Base-by-base conservation (phyloP, 2,329 filamentous ascomycete species). In the Laburnicola sp. region DNA sequence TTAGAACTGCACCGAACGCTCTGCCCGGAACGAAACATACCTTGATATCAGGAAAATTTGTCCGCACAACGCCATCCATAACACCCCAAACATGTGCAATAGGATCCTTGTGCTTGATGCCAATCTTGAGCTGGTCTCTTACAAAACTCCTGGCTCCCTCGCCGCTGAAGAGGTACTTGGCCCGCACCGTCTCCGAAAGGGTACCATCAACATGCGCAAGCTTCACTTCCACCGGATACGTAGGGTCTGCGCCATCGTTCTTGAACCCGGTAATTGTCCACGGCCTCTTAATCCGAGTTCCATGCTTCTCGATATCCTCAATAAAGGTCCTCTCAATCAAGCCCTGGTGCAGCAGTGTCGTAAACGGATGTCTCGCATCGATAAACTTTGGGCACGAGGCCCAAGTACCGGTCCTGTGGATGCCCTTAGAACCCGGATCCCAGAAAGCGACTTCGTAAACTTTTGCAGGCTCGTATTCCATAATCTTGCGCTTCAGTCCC, bases 341-440 rank as follows among this genome's bases (percentile, higher is more conserved):
- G 11, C 83, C 83, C 64, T 86, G 83, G 63, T 86, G 83, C 5
- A 86, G 72, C 3, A 85, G 74, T 27, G 83, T 84, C 27, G 83
- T 85, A 69, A 84, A 86, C 0, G 83, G 83, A 60, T 86, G 85
- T 60, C 83, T 74, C 27, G 83, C 83, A 61, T 86, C 84, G 53
- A 86, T 84, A 73, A 96, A 96, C 59, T 83, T 85, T 0, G 92
- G 92, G 74, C 92, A 97, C 68, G 87, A 92, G 4, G 91, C 88
- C 91, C 91, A 96, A 37, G 79, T 86, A 23, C 83, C 82, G 1
- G 83, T 86, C 50, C 83, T 72, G 54, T 78, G 74, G 37, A 86
- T 86, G 39, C 64, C 83, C 54, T 79, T 76, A 1, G 75, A 66
- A 45, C 69, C 67, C 16, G 84, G 83, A 63, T 86, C 82, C 84